Percentiles rank a stretch among this genome's conserved stretches.
Evolutionary conservation across 2,329 filamentous ascomycete species (phyloP).

Genomic region (Magnaporthiopsis incrustans): DNA sequence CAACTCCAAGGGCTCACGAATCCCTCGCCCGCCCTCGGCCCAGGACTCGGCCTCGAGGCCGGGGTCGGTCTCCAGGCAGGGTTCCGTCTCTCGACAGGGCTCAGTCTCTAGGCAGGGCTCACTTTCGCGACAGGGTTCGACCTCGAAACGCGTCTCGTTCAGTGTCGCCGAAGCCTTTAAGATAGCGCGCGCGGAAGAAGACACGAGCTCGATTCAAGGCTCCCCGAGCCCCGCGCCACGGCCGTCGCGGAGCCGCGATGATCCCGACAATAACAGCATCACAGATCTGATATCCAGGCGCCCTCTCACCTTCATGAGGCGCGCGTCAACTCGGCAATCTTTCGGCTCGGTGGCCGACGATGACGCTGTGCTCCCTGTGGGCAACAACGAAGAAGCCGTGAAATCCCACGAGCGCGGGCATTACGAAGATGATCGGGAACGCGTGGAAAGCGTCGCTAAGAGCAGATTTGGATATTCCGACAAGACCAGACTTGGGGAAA

Average conservation of each 20-base stretch:
- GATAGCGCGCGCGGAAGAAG: conserved; percentile 22
- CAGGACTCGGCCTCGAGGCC: not conserved
- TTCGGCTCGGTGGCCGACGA: not conserved
- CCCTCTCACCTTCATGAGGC: conserved; percentile 13
- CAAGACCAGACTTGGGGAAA: conserved; percentile 23
- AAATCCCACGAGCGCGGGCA: conserved; percentile 18
- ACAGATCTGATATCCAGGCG: conserved; percentile 1
- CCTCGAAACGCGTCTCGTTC: conserved; percentile 15
- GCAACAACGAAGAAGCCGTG: conserved; percentile 11
- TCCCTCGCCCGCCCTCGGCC: not conserved
- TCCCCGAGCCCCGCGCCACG: conserved; percentile 46
- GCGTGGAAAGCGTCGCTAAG: conserved; percentile 15
- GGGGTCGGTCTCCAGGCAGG: not conserved
- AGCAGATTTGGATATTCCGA: conserved; percentile 26
- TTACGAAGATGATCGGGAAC: conserved; percentile 19
- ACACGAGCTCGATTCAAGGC: conserved; percentile 24
- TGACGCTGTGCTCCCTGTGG: conserved; percentile 10
- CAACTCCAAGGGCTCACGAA: not conserved
- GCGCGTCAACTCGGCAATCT: conserved; percentile 12
- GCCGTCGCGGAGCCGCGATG: conserved; percentile 9
- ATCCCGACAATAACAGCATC: conserved; percentile 14
- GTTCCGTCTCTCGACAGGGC: not conserved
- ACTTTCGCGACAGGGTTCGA: not conserved
- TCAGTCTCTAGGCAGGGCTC: not conserved
- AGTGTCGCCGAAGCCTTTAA: conserved; percentile 35